These are phyloP conservation scores for Russula foetens DNA, from an alignment of 768 basidiomycete species.

Conservation along the genomic window DNA sequence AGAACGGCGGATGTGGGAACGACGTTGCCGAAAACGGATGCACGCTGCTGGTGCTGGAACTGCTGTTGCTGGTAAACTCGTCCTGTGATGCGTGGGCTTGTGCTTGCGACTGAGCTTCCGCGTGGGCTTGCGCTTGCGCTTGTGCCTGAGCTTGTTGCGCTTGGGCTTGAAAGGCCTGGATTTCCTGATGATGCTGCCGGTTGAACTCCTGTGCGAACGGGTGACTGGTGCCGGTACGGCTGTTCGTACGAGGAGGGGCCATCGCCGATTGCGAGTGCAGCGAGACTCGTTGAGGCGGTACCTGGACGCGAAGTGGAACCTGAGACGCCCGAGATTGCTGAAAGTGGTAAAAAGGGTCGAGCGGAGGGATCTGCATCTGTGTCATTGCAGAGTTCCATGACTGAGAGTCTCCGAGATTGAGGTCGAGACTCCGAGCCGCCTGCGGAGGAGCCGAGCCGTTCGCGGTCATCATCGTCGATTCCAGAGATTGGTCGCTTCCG, in stretches of 20 bases:
- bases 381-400: constrained; percentile 88
- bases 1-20: constrained; percentile 11
- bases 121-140: constrained; percentile 17
- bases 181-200: constrained; percentile 27
- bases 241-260: constrained; percentile 28
- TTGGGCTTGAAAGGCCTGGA: constrained; percentile 22
- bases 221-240: constrained; percentile 18
- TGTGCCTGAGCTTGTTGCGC: constrained; percentile 19
- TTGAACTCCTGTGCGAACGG: constrained; percentile 43
- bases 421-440: constrained; percentile 69
- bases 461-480: constrained; percentile 43
- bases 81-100: constrained; percentile 9
- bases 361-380: constrained; percentile 36
- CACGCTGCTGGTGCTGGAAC: constrained; percentile 7
- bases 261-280: constrained; percentile 35
- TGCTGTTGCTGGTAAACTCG: constrained; percentile 7
- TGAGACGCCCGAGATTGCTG: constrained; percentile 29
- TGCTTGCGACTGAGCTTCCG: constrained; percentile 16
- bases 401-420: constrained; percentile 69
- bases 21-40: constrained; percentile 16
- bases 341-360: constrained; percentile 41
- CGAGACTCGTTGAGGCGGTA: constrained; percentile 30
- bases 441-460: constrained; percentile 30
- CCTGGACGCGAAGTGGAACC: constrained; percentile 23
- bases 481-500: constrained; percentile 57